Evolutionary conservation across 805 yeast species (phyloP).

Genomic region (Naumovozyma castellii): DNA sequence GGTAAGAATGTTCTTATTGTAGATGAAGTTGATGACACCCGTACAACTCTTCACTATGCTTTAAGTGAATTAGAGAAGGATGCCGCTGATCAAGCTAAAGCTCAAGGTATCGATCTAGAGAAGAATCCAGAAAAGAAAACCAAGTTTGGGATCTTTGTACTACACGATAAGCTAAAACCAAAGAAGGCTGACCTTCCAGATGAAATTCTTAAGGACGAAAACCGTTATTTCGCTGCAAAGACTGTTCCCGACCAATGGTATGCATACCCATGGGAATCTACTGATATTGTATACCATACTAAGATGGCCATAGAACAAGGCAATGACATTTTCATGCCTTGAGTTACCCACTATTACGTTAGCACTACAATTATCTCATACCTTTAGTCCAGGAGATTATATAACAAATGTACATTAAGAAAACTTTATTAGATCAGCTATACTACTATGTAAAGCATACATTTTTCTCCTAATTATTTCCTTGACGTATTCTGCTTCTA

Average conservation of each 20-base stretch:
- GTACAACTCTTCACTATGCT: slow-evolving; percentile 77
- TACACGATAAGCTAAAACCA: slow-evolving; percentile 65
- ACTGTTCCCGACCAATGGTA: slow-evolving; percentile 74
- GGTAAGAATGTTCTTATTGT: slow-evolving; percentile 66
- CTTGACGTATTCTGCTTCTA: no score
- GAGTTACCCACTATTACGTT: not conserved
- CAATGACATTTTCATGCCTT: slow-evolving; percentile 41
- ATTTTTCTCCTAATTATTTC: no score
- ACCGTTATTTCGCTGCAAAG: slow-evolving; percentile 61
- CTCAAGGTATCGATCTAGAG: slow-evolving; percentile 37
- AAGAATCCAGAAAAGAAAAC: slow-evolving; percentile 41
- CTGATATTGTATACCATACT: slow-evolving; percentile 66
- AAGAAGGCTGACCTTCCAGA: slow-evolving; percentile 66
- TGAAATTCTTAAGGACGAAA: slow-evolving; percentile 47
- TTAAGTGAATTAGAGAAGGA: slow-evolving; percentile 65
- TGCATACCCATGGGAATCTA: slow-evolving; percentile 81
- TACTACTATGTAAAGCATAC: no score
- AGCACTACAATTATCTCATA: not conserved
- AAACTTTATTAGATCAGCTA: no score
- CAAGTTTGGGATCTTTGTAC: slow-evolving; percentile 63
- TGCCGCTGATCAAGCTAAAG: slow-evolving; percentile 50
- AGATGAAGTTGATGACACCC: slow-evolving; percentile 80
- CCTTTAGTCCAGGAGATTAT: slow-evolving; percentile 4
- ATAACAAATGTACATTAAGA: not conserved
- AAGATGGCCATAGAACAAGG: slow-evolving; percentile 66